A percentile compares a stretch with the other conserved stretches of the same genome.
These are phyloP conservation scores for Boletellus sp. DNA, from an alignment of 768 basidiomycete species.

Conservation along the genomic window DNA sequence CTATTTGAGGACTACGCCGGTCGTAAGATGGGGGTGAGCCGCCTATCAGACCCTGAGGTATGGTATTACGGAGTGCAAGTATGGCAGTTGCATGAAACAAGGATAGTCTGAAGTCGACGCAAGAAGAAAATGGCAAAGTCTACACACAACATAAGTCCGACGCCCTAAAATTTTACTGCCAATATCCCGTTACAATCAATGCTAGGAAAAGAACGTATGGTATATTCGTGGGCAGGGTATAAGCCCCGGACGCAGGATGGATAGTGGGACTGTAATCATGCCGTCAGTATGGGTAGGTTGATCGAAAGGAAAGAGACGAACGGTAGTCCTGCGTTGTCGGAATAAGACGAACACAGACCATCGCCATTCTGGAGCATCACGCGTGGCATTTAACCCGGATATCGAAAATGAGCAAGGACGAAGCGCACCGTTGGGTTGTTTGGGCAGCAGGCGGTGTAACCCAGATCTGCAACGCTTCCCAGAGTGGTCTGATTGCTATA, in stretches of 20 bases:
- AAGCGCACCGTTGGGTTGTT: conserved; percentile 52
- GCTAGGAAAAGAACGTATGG: conserved; percentile 19
- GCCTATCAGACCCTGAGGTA: too few species aligned
- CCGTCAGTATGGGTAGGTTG: conserved; percentile 3
- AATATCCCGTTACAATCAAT: conserved; percentile 9
- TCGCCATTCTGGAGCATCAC: conserved; percentile 36
- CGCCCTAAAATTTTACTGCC: conserved; percentile 16
- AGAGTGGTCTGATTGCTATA: conserved; percentile 54
- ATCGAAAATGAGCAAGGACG: conserved; percentile 8
- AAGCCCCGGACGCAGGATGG: conserved; percentile 22
- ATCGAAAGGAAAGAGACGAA: conserved; percentile 29
- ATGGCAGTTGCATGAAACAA: neutral
- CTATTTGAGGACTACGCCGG: neutral
- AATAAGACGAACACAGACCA: conserved; percentile 68
- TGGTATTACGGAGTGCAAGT: neutral
- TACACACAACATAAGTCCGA: neutral
- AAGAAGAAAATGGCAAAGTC: neutral
- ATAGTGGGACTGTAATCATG: conserved; percentile 28
- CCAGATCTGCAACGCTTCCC: conserved; percentile 61
- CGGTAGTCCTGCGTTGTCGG: conserved; percentile 63
- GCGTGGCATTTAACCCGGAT: conserved; percentile 4
- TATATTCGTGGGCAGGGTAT: conserved; percentile 11
- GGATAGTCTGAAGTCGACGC: neutral
- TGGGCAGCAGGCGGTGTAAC: conserved; percentile 67
- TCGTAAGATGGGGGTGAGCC: too few species aligned